A percentile compares a stretch with the other conserved stretches of the same genome.
Conservation (phyloP, 176 grass and related monocot species). For the Cenchrus americanus region DNA sequence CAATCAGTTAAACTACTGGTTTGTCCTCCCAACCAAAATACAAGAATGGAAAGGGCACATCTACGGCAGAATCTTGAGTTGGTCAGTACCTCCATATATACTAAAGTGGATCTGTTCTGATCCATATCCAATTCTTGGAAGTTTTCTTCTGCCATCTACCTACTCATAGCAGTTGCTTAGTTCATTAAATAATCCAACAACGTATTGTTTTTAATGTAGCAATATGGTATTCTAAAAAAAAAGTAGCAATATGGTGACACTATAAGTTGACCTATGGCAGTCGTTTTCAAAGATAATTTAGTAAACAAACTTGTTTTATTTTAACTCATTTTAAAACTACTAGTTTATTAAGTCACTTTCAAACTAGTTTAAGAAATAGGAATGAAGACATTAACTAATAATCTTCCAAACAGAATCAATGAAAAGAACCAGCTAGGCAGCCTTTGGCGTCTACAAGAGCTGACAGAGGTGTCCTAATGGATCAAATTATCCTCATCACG, state of each 20-base stretch:
- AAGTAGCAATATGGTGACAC: slow-evolving; percentile 1
- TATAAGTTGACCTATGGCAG: slow-evolving; percentile 34
- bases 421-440: slow-evolving; percentile 1
- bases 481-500: not conserved
- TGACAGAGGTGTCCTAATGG: not conserved
- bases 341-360: not conserved
- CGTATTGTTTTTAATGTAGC: slow-evolving; percentile 24
- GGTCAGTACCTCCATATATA: not conserved
- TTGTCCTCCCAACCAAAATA: not conserved
- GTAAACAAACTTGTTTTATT: not conserved
- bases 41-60: slow-evolving; percentile 41
- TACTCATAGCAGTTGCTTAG: slow-evolving; percentile 15
- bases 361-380: not conserved
- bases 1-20: slow-evolving; percentile 19
- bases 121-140: slow-evolving; percentile 32
- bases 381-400: not conserved
- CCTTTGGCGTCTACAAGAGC: slow-evolving; percentile 13
- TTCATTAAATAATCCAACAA: not conserved
- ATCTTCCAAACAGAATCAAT: not conserved
- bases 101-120: not conserved
- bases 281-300: not conserved
- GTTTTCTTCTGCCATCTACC: not conserved
- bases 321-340: not conserved
- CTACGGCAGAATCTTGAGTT: slow-evolving; percentile 36
- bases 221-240: too few relatives aligned